Percentiles rank a stretch among this genome's conserved stretches.
These are phyloP conservation scores for Fusarium torulosum DNA, from an alignment of 2,329 filamentous ascomycete genomes.

Conservation along the genomic window DNA sequence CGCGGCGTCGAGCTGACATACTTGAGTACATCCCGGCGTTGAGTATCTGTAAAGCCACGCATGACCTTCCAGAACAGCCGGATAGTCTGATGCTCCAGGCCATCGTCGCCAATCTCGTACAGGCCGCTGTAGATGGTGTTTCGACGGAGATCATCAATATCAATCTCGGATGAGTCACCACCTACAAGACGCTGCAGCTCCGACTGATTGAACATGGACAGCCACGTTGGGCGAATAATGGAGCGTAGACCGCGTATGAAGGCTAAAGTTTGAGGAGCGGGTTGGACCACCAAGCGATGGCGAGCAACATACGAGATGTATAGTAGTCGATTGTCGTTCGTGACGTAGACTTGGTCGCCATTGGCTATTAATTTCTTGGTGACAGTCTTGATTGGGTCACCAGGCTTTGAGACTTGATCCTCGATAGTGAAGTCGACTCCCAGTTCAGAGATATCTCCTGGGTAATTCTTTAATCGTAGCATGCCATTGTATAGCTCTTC, in stretches of 20 bases:
- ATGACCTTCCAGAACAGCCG: constrained; percentile 93
- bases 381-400: constrained; percentile 67
- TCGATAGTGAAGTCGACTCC: constrained; percentile 90
- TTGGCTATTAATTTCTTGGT: constrained; percentile 81
- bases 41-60: constrained; percentile 77
- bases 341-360: constrained; percentile 83
- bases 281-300: constrained; percentile 86
- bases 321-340: constrained; percentile 91
- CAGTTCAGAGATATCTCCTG: constrained; percentile 78
- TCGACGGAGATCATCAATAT: constrained; percentile 84
- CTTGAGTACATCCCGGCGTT: constrained; percentile 88
- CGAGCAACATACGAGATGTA: constrained; percentile 94
- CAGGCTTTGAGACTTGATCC: constrained; percentile 69
- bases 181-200: constrained; percentile 95
- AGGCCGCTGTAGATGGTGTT: constrained; percentile 91
- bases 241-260: constrained; percentile 88
- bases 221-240: constrained; percentile 92
- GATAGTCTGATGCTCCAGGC: constrained; percentile 85
- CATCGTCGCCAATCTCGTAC: constrained; percentile 90
- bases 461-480: constrained; percentile 83
- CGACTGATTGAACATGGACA: constrained; percentile 98
- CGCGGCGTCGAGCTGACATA: constrained; percentile 95
- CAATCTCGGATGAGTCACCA: constrained; percentile 86
- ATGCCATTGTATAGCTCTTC: constrained; percentile 91
- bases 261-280: constrained; percentile 82